phyloP scores from a whole-genome alignment of 176 grass and related monocot species.

The Poa annua region DNA sequence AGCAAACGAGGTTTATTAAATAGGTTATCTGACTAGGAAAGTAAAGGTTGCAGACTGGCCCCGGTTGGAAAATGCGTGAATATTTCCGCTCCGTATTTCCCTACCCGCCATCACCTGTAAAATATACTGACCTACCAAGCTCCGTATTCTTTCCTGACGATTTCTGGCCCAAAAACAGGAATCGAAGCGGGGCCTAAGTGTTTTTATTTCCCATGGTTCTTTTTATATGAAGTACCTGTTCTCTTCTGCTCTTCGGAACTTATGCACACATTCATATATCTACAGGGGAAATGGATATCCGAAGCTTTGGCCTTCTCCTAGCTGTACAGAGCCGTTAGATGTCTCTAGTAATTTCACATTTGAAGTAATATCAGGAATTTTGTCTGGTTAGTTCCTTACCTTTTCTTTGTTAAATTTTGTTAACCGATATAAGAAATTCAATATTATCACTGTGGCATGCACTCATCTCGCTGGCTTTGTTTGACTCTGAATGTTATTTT shows the following conservation, averaged over 20 bases:
- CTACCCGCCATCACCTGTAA: too few species aligned
- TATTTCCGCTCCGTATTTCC: too few species aligned
- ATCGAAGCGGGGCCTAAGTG: neutral
- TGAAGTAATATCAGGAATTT: constrained; percentile 91
- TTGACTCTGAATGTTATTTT: constrained; percentile 3
- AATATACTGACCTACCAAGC: too few species aligned
- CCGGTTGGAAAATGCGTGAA: too few species aligned
- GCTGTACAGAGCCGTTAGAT: constrained; percentile 88
- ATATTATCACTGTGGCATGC: neutral
- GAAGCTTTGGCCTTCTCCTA: constrained; percentile 84
- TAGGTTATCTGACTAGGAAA: constrained; percentile 4
- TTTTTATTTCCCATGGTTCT: constrained; percentile 15
- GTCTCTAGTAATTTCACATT: constrained; percentile 93
- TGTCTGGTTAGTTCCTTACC: constrained; percentile 65
- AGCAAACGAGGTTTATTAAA: neutral
- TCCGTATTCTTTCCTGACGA: too few species aligned
- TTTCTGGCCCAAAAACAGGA: too few species aligned
- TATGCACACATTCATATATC: neutral
- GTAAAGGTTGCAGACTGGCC: neutral
- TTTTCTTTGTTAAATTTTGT: too few species aligned
- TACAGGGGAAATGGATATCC: constrained; percentile 89
- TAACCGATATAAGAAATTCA: constrained; percentile 1
- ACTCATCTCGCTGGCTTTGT: neutral
- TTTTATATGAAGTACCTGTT: constrained; percentile 5
- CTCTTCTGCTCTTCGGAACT: constrained; percentile 3